Conservation (phyloP, 2,329 filamentous ascomycete genomes). For the Colletotrichum musicola region DNA sequence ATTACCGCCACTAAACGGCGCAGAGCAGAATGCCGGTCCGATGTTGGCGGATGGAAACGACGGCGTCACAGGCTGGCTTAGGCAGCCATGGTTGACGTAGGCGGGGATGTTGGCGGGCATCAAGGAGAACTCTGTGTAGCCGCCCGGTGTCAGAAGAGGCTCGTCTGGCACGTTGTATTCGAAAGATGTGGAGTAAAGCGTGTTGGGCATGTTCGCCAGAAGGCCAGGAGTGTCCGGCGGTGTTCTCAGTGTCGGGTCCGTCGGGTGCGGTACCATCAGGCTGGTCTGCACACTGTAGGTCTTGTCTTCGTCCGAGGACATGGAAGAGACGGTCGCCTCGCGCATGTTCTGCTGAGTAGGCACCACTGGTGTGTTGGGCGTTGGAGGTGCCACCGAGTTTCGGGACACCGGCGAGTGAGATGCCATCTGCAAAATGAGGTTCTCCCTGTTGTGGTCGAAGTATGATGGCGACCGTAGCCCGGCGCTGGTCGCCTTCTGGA, state of each 20-base stretch:
- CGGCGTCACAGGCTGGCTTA: slow-evolving; percentile 63
- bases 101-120: slow-evolving; percentile 54
- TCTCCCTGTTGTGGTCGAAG: slow-evolving; percentile 61
- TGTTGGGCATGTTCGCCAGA: slow-evolving; percentile 54
- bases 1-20: slow-evolving; percentile 50
- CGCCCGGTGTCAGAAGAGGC: slow-evolving; percentile 61
- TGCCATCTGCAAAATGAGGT: slow-evolving; percentile 54
- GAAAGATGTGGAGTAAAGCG: slow-evolving; percentile 53
- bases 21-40: slow-evolving; percentile 55
- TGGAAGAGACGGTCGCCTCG: slow-evolving; percentile 55
- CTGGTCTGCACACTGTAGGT: slow-evolving; percentile 39
- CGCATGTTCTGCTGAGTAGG: slow-evolving; percentile 52
- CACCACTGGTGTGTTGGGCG: slow-evolving; percentile 62
- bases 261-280: slow-evolving; percentile 44
- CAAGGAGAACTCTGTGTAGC: slow-evolving; percentile 56
- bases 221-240: slow-evolving; percentile 67
- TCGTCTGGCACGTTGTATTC: slow-evolving; percentile 59
- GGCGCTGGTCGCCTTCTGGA: slow-evolving; percentile 53
- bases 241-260: slow-evolving; percentile 62
- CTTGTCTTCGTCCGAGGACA: slow-evolving; percentile 54
- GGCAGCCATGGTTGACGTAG: slow-evolving; percentile 58
- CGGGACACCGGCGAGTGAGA: slow-evolving; percentile 57
- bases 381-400: slow-evolving; percentile 60
- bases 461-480: slow-evolving; percentile 59
- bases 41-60: slow-evolving; percentile 58